Conservation (phyloP, 208 protist species). For the Leishmania tarentolae region DNA sequence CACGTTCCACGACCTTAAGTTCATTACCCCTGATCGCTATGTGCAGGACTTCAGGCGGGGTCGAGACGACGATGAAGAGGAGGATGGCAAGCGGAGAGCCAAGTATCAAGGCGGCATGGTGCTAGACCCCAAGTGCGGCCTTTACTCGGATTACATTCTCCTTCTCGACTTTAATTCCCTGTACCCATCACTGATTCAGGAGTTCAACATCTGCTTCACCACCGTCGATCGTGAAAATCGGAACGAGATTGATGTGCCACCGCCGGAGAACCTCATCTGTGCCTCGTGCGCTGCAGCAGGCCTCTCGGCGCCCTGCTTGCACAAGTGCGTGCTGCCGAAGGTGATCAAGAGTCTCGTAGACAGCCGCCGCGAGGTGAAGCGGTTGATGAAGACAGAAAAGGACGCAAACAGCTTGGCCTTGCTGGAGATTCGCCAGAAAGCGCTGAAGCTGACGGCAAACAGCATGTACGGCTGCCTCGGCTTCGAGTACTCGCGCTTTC, state of each 20-base stretch:
- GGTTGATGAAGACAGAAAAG: conserved; percentile 90
- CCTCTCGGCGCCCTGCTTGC: conserved; percentile 71
- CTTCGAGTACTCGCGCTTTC: conserved; percentile 98
- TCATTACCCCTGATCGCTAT: conserved; percentile 95
- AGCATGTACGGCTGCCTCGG: conserved; percentile 99
- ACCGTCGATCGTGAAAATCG: conserved; percentile 87
- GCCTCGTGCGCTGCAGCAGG: conserved; percentile 56
- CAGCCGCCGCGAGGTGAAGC: conserved; percentile 94
- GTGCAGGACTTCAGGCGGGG: conserved; percentile 62
- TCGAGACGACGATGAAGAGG: conserved; percentile 71
- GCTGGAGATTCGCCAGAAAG: conserved; percentile 97
- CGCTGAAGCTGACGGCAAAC: conserved; percentile 99
- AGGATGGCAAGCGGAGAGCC: conserved; percentile 80
- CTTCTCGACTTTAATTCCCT: conserved; percentile 99
- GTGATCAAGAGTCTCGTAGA: conserved; percentile 96
- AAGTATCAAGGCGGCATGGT: conserved; percentile 96
- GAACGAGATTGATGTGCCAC: conserved; percentile 55
- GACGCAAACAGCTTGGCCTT: conserved; percentile 82
- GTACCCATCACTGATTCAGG: conserved; percentile 99
- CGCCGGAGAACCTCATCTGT: conserved; percentile 81
- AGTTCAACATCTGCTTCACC: conserved; percentile 99
- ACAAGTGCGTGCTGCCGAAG: conserved; percentile 93
- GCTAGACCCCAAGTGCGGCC: conserved; percentile 97
- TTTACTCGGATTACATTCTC: conserved; percentile 99
- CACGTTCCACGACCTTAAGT: conserved; percentile 94